phyloP scores from a whole-genome alignment of 768 basidiomycete genomes.

The Kockovaella imperatae region DNA sequence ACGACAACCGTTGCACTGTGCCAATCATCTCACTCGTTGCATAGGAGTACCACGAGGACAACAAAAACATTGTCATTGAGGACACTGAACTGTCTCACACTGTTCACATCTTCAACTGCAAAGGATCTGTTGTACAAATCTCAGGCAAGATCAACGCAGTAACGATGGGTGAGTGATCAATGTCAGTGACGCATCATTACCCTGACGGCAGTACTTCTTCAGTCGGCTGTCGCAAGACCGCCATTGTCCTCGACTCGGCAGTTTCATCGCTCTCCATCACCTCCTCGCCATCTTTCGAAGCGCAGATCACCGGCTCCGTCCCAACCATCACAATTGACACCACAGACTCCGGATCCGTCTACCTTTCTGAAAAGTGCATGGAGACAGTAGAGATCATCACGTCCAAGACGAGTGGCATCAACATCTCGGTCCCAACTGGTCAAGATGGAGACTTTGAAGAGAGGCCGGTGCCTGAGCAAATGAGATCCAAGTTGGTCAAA shows the following conservation, averaged over 20 bases:
- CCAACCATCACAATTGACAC: slow-evolving; percentile 92
- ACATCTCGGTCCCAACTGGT: slow-evolving; percentile 79
- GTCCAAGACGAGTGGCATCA: slow-evolving; percentile 87
- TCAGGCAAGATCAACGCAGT: slow-evolving; percentile 95
- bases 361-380: slow-evolving; percentile 74
- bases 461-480: slow-evolving; percentile 87
- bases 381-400: slow-evolving; percentile 73
- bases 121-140: slow-evolving; percentile 69
- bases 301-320: slow-evolving; percentile 81
- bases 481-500: slow-evolving; percentile 69
- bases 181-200: not conserved
- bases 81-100: slow-evolving; percentile 70
- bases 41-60: slow-evolving; percentile 87
- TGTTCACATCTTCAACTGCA: slow-evolving; percentile 85
- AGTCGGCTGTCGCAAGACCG: slow-evolving; percentile 85
- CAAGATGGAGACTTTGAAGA: slow-evolving; percentile 90
- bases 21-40: not conserved
- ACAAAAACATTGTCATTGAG: slow-evolving; percentile 59
- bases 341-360: slow-evolving; percentile 91
- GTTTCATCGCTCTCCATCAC: slow-evolving; percentile 87
- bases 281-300: slow-evolving; percentile 80
- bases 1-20: slow-evolving; percentile 32
- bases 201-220: not conserved
- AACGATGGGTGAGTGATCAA: slow-evolving; percentile 59
- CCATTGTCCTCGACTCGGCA: slow-evolving; percentile 80